A percentile compares a stretch with the other conserved stretches of the same genome.
Conservation (phyloP, 2,329 filamentous ascomycete genomes). For the Neofusicoccum umdonicola region DNA sequence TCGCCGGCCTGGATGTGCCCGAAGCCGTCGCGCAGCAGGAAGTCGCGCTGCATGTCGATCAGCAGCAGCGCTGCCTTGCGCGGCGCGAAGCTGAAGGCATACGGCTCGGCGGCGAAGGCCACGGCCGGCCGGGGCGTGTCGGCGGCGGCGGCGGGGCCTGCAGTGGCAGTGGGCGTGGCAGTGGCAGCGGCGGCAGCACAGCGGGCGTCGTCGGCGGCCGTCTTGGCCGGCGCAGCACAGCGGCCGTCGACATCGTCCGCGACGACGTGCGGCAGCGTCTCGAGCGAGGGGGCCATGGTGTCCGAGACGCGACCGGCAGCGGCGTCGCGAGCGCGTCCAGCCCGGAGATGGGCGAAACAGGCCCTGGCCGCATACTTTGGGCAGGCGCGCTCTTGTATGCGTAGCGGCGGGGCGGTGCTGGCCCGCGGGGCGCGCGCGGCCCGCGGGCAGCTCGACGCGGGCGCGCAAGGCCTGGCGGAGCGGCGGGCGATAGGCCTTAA, state of each 20-base stretch:
- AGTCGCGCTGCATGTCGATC: slow-evolving; percentile 58
- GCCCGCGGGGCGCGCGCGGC: background rate
- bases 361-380: background rate
- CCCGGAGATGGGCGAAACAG: background rate
- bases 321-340: background rate
- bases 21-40: slow-evolving; percentile 50
- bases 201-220: too few relatives aligned
- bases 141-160: background rate
- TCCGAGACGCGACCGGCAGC: background rate
- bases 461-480: background rate
- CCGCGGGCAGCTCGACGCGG: background rate
- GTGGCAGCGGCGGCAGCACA: too few relatives aligned
- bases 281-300: background rate
- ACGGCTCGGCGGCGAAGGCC: slow-evolving; percentile 33
- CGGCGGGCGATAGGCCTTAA: background rate
- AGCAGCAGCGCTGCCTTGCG: slow-evolving; percentile 51
- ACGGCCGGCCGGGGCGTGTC: background rate
- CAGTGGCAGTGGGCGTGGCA: too few relatives aligned
- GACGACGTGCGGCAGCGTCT: background rate
- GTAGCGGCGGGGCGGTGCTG: background rate
- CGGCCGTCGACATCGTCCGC: too few relatives aligned
- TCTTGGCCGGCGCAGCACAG: too few relatives aligned
- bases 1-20: slow-evolving; percentile 47
- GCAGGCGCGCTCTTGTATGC: background rate
- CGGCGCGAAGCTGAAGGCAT: slow-evolving; percentile 37